These are phyloP conservation scores for Neurospora sp. DNA, from an alignment of 495 filamentous ascomycete species.

Conservation along the genomic window DNA sequence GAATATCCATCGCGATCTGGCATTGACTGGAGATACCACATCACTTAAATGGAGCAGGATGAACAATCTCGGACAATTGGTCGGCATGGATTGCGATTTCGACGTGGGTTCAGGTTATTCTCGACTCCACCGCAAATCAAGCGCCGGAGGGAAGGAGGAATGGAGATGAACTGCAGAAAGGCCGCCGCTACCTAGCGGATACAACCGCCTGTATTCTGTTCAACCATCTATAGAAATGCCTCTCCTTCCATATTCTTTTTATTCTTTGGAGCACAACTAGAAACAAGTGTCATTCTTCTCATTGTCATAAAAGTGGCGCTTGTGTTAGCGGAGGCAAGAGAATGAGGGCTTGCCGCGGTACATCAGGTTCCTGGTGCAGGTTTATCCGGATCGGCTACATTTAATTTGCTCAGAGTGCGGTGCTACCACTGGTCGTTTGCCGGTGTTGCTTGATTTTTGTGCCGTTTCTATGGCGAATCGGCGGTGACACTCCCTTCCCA, in stretches of 20 bases:
- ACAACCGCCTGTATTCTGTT: too few species aligned
- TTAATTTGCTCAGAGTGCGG: not conserved
- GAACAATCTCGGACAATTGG: not conserved
- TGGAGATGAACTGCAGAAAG: too few species aligned
- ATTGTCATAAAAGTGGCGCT: not conserved
- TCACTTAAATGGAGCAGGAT: not conserved
- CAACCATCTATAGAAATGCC: too few species aligned
- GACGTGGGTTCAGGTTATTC: not conserved
- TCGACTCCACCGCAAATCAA: not conserved
- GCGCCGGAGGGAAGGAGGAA: too few species aligned
- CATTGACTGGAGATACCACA: not conserved
- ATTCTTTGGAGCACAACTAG: not conserved
- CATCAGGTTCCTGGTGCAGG: not conserved
- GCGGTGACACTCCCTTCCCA: too few species aligned
- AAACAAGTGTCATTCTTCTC: not conserved
- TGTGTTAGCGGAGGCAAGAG: not conserved
- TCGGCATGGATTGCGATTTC: not conserved
- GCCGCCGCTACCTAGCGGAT: too few species aligned
- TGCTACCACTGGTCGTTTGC: not conserved
- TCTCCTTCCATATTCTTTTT: not conserved
- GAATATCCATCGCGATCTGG: not conserved
- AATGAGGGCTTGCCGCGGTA: not conserved
- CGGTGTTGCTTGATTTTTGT: too few species aligned
- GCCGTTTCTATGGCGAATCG: too few species aligned
- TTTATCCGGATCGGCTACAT: not conserved